These are phyloP conservation scores for Globisporangium spiculum DNA, from an alignment of 352 stramenopile species.

Conservation along the genomic window DNA sequence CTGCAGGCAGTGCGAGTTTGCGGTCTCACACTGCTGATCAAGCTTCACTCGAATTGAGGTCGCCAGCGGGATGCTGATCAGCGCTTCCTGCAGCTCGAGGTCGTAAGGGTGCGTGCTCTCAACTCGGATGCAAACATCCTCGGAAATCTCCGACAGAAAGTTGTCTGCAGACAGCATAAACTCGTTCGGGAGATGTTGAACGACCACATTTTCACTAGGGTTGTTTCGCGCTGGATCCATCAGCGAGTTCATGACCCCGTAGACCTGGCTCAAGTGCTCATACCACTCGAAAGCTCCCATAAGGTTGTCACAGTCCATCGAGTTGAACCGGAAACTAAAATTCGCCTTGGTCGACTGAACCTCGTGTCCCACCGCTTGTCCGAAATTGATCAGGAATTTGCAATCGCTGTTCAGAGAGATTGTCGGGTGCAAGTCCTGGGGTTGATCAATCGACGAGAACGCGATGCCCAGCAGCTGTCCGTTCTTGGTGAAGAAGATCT, in stretches of 20 bases:
- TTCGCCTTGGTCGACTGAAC: conserved; percentile 37
- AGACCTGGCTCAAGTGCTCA: conserved; percentile 82
- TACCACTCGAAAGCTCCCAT: conserved; percentile 89
- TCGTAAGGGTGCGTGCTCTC: conserved; percentile 82
- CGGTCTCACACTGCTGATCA: conserved; percentile 70
- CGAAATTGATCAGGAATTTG: conserved; percentile 78
- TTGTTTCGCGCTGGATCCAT: conserved; percentile 48
- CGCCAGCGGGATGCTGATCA: conserved; percentile 79
- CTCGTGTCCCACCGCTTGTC: conserved; percentile 30
- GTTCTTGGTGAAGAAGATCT: conserved; percentile 88
- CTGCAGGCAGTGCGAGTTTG: conserved; percentile 85
- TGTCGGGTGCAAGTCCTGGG: conserved; percentile 59
- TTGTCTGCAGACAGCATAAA: conserved; percentile 89
- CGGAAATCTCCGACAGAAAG: conserved; percentile 81
- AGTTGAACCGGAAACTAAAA: conserved; percentile 81
- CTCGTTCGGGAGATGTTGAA: conserved; percentile 56
- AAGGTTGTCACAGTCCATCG: conserved; percentile 79
- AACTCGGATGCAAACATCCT: conserved; percentile 79
- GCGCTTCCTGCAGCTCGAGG: conserved; percentile 71
- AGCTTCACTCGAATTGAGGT: conserved; percentile 84
- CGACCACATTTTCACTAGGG: conserved; percentile 1
- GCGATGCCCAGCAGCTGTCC: conserved; percentile 71
- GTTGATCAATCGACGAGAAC: conserved; percentile 64
- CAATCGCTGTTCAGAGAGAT: conserved; percentile 74
- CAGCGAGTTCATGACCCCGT: conserved; percentile 80